Evolutionary conservation across 768 basidiomycete genomes (phyloP).

Genomic region (Ramaria sp.): DNA sequence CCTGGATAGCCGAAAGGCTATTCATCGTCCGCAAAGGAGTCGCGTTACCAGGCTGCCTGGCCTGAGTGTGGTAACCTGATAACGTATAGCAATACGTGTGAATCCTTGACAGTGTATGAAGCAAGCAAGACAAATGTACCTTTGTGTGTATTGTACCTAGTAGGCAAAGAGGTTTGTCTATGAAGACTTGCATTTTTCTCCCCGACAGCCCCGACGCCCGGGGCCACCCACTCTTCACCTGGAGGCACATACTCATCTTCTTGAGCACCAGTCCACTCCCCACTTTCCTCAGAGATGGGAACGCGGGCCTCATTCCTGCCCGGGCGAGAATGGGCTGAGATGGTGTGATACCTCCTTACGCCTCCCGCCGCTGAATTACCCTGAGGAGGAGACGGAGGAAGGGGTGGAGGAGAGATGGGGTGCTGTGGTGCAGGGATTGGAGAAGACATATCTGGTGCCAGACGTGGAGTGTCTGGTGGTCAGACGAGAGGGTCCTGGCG

Average conservation of each 20-base stretch:
- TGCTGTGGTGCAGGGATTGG: constrained; percentile 10
- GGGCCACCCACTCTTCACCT: constrained; percentile 49
- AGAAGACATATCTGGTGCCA: constrained; percentile 5
- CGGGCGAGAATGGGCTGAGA: constrained; percentile 61
- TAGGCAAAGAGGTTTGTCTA: constrained; percentile 71
- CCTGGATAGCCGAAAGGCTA: constrained; percentile 71
- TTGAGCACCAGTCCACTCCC: constrained; percentile 18
- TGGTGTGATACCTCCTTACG: constrained; percentile 78
- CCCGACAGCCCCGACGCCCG: constrained; percentile 71
- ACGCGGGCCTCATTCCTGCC: constrained; percentile 51
- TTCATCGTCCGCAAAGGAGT: constrained; percentile 63
- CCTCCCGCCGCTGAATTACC: constrained; percentile 21
- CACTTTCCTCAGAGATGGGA: constrained; percentile 53
- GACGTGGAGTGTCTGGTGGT: neutral
- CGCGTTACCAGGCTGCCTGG: constrained; percentile 42
- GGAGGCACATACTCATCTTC: constrained; percentile 69
- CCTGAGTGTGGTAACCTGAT: constrained; percentile 4
- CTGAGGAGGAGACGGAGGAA: constrained; percentile 23
- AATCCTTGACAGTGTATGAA: constrained; percentile 12
- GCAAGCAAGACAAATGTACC: constrained; percentile 26
- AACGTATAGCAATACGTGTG: constrained; percentile 3
- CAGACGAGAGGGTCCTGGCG: neutral
- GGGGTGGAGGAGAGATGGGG: constrained; percentile 30
- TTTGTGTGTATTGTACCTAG: constrained; percentile 51
- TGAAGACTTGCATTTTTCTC: constrained; percentile 66